Evolutionary conservation across 768 basidiomycete genomes (phyloP), one percentile per base, ranked within the genome.

Genomic region (Naganishia antarctica): DNA sequence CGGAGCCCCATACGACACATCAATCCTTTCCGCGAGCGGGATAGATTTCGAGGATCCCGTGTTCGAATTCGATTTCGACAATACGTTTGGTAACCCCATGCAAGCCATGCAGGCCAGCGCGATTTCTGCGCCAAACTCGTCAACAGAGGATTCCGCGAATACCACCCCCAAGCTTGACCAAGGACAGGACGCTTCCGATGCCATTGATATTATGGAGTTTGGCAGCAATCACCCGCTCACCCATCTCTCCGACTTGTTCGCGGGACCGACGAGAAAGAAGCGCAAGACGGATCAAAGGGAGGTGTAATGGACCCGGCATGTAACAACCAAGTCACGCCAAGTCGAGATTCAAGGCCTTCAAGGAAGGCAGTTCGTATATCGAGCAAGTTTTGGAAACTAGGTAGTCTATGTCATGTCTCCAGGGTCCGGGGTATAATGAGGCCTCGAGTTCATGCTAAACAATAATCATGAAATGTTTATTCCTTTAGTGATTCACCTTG

Each of bases 241-340:
- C 32, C 3, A n/a, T 23, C 25, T 49, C 50, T 23, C 43, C 16
- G 60, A 61, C 21, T n/a, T 44, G 34, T 62, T 53, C 37, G 40
- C 46, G 2, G 65, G 32, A 6, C 65, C 65, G 47, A 61, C 60
- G 18, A 29, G 65, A 47, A 66, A 66, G 65, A 66, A 66, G 60
- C 37, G 65, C 28, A 66, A 66, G 49, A 66, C 65, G 37, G 65
- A 66, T 41, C 58, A 66, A 16, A 16, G 65, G 43, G 50, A 63
- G 32, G 23, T 37, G 12, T 63, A 44, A 61, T 9, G 51, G 12
- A 37, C n/a, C 12, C 31, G n/a, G n/a, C n/a, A n/a, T n/a, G n/a
- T n/a, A n/a, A n/a, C n/a, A n/a, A n/a, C n/a, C n/a, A n/a, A n/a
- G n/a, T n/a, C n/a, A n/a, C n/a, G n/a, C n/a, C n/a, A n/a, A n/a